Percentiles rank a stretch among this genome's conserved stretches.
Conservation (phyloP, 2,329 filamentous ascomycete genomes). For the Aspergillus luchuensis region DNA sequence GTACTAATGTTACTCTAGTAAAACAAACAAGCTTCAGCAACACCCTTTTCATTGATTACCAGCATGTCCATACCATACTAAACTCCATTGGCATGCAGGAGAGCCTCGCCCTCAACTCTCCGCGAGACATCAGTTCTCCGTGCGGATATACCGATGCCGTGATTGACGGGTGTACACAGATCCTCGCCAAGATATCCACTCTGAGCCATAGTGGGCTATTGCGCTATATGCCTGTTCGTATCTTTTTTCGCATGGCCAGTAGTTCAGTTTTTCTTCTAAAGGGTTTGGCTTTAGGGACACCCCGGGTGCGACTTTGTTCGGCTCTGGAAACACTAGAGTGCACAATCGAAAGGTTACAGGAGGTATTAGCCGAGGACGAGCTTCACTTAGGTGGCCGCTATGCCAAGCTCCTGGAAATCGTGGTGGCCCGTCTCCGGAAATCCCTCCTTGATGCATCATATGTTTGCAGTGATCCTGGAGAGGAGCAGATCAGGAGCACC, state of each 20-base stretch:
- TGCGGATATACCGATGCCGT: conserved; percentile 54
- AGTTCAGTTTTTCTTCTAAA: conserved; percentile 54
- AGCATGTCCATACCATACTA: conserved; percentile 37
- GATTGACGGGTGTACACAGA: conserved; percentile 49
- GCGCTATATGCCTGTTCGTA: conserved; percentile 41
- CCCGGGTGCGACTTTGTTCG: not conserved
- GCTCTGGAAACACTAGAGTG: not conserved
- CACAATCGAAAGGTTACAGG: not conserved
- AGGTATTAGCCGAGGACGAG: not conserved
- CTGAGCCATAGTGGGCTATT: conserved; percentile 46
- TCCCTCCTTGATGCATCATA: not conserved
- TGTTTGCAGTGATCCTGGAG: too few relatives aligned
- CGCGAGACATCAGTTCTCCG: conserved; percentile 30
- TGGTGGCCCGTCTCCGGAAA: not conserved
- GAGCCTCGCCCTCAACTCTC: conserved; percentile 18
- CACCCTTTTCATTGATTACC: conserved; percentile 52
- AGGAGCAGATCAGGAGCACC: not conserved
- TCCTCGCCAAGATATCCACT: conserved; percentile 45
- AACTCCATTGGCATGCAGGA: conserved; percentile 51
- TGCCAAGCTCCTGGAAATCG: not conserved
- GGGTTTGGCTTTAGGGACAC: conserved; percentile 44
- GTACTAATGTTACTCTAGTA: not conserved
- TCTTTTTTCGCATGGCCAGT: conserved; percentile 53
- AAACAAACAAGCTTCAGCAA: conserved; percentile 32
- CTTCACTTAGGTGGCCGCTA: not conserved